These are phyloP conservation scores for Ogataea hybrid DNA, from an alignment of 1,139 yeast genomes.

Conservation along the genomic window DNA sequence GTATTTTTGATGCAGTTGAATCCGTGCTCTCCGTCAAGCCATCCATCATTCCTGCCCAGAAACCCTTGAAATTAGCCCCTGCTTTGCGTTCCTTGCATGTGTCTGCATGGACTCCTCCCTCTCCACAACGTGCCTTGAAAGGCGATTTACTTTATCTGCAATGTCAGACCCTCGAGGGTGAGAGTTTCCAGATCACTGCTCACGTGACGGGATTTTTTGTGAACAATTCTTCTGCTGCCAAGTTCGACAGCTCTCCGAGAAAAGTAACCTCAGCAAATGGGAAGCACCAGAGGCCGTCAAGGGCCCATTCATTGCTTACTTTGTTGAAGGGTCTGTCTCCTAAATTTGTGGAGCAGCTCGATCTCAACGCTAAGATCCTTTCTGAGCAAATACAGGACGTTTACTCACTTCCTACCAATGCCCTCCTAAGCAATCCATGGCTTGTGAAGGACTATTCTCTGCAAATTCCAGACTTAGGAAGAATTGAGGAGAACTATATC, in stretches of 20 bases:
- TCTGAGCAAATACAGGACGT: constrained; percentile 51
- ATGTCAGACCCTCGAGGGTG: constrained; percentile 77
- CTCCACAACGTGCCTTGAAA: constrained; percentile 46
- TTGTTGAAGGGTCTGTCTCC: constrained; percentile 59
- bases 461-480: constrained; percentile 55
- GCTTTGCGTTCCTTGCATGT: constrained; percentile 56
- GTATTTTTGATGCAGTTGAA: constrained; percentile 27
- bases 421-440: constrained; percentile 76
- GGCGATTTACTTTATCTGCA: constrained; percentile 84
- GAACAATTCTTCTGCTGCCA: constrained; percentile 62
- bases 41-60: constrained; percentile 22
- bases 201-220: constrained; percentile 76
- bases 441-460: constrained; percentile 39
- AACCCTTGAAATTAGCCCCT: constrained; percentile 34
- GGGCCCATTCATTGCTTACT: constrained; percentile 49
- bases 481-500: constrained; percentile 57
- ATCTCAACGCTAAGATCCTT: constrained; percentile 40
- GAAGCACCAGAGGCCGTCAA: constrained; percentile 36
- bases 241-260: constrained; percentile 65
- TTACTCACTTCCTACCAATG: constrained; percentile 57
- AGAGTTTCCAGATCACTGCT: constrained; percentile 73
- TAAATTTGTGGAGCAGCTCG: constrained; percentile 37
- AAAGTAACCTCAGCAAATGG: constrained; percentile 33
- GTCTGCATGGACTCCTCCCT: constrained; percentile 83
- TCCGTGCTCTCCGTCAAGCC: constrained; percentile 14